Evolutionary conservation across 2,329 filamentous ascomycete species (phyloP), one percentile per base, ranked within the genome.

Genomic region (Fusarium staphyleae): DNA sequence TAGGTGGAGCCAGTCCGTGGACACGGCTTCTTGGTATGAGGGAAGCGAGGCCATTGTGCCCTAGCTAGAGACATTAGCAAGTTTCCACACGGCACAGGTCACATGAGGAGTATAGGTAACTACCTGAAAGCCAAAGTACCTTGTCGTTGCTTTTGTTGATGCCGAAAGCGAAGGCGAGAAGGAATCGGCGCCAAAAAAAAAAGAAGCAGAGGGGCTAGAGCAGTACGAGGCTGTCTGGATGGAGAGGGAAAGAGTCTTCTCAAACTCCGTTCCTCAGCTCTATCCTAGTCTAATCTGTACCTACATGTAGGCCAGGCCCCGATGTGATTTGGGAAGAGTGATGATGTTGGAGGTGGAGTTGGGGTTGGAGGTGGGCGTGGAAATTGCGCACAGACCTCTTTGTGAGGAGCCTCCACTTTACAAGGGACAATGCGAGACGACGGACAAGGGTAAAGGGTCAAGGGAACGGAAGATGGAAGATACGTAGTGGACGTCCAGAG

Each of bases 21-120:
- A 70, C 7, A 72, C 63, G 45, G 83, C 82, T 52, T 84, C 77
- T 43, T 75, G 70, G 66, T 86, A 86, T 0, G 82, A 81, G 1
- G 83, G 82, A n/a, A 79, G 75, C 10, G 65, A 56, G 33, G 60
- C 39, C 72, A 73, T 73, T 50, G 14, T 55, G 33, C 30, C 5
- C 18, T 24, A 30, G 7, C 18, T 24, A 30, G 7, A 30, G 7
- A 12, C 28, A 30, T 30, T n/a, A 12, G 28, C 11, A 30, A n/a
- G n/a, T n/a, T 22, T 30, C 28, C 4, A 12, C 13, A n/a, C 11
- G n/a, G n/a, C 24, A 30, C 7, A 24, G 9, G 7, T 24, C 22
- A 24, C 22, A 24, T 24, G 22, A 4, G 7, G 22, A 22, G 19
- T 22, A 22, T 22, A n/a, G n/a, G n/a, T n/a, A n/a, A n/a, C n/a